Base-by-base conservation (phyloP, 139 green algal genomes). In the Closterium sp. region DNA sequence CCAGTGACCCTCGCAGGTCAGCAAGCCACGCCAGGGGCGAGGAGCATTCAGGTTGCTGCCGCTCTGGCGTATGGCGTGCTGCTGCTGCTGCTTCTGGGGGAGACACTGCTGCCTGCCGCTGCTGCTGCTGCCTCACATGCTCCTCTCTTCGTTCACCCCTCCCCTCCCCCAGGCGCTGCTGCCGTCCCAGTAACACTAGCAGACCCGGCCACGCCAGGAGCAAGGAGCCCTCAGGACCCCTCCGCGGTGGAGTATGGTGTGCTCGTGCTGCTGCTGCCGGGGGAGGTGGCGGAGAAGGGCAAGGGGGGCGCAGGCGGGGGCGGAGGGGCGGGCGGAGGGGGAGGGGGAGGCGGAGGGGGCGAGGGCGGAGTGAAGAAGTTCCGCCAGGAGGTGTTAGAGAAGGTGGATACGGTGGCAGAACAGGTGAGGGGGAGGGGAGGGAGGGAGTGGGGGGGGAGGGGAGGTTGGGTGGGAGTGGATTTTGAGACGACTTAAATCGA, bases 241-340 rank as follows among this genome's bases (percentile, higher is more conserved):
- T 2, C 10, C 1, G 10, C 62, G 9, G 10, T 88, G 85, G 30
- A 88, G 85, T 32, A 88, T 88, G 85, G 29, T 5, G 22, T 88
- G 85, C 30, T 90, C 28, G 87, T 90, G 87, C 31, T 90, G 87
- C 28, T 90, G 28, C 87, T 90, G 31, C 87, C 87, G 32, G 31
- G 32, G 28, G n/a, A 79, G 19, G 19, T 24, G 3, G 62, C 19
- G 62, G 62, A 79, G 17, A 79, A 79, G 62, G 28, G 88, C 10
- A 42, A 38, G 38, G n/a, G 38, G 31, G 88, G 87, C 22, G 28
- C 11, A 17, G 28, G 85, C 85, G 85, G n/a, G 17, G 28, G 85
- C 85, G 85, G 85, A 30, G 38, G 38, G 38, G 38, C 38, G 38
- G 85, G 85, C n/a, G 85, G n/a, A 31, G 28, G 85, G 85, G 85